Evolutionary conservation across 2,329 filamentous ascomycete species (phyloP).

Genomic region (Epichloe festucae): DNA sequence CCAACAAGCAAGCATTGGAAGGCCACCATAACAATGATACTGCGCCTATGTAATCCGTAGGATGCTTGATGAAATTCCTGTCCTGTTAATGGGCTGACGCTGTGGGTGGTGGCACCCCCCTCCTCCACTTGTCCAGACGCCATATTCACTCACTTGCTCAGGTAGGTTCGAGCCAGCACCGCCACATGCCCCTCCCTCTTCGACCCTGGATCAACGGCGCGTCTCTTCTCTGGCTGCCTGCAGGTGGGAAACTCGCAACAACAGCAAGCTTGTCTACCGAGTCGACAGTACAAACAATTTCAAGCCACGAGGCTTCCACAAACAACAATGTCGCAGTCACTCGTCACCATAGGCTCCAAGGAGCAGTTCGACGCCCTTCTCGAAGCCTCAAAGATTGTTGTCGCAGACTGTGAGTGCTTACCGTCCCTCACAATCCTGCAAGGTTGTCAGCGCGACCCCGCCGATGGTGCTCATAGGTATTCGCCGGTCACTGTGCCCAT

Average conservation of each 20-base stretch:
- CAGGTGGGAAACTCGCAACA: not conserved
- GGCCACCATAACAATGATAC: too few relatives aligned
- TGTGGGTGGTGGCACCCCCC: too few relatives aligned
- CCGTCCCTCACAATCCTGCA: constrained; percentile 7
- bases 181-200: too few relatives aligned
- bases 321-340: constrained; percentile 17
- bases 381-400: constrained; percentile 61
- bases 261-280: not conserved
- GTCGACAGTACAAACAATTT: not conserved
- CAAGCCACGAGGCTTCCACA: not conserved
- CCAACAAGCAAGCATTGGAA: too few relatives aligned
- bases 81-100: too few relatives aligned
- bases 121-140: too few relatives aligned
- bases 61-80: too few relatives aligned
- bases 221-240: not conserved
- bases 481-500: not conserved
- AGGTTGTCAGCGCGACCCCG: not conserved
- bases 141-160: too few relatives aligned
- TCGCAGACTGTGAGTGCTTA: constrained; percentile 66
- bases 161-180: too few relatives aligned
- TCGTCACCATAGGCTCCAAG: constrained; percentile 28
- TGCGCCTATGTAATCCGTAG: too few relatives aligned
- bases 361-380: constrained; percentile 57
- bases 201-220: not conserved
- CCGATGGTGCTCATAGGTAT: not conserved